Base-by-base conservation (phyloP, 495 filamentous ascomycete species). In the Cenococcum geophilum region DNA sequence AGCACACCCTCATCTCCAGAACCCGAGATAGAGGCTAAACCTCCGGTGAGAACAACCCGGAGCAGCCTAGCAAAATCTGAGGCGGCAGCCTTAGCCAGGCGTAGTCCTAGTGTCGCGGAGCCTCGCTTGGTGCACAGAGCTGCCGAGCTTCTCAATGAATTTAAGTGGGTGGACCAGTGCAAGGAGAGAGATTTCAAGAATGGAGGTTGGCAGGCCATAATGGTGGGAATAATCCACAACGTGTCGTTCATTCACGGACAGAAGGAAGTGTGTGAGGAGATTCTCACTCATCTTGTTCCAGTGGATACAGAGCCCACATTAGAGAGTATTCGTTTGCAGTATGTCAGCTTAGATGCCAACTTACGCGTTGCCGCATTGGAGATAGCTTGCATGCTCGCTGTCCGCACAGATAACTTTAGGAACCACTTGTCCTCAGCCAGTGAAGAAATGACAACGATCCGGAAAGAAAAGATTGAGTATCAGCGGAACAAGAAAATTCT, bases 391-490 rank as follows among this genome's bases (percentile, higher is more conserved):
- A 86, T 91, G 77, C 80, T 97, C 51, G 89, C 86, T n/a, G 76
- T 91, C 50, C 86, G 89, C 65, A 96, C 92, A 2, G 89, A 87
- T 69, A 85, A 86, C 1, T 83, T 97, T 59, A 83, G 90, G 40
- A 84, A 84, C 16, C 95, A 93, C 68, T 87, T 98, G 76, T 91
- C 96, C 60, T 85, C 92, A 62, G 95, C 91, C 74, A 87, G 85
- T 50, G 87, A 91, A 63, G 84, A 88, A 59, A 96, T 97, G 95
- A 98, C 93, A 2, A 83, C 83, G 45, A 87, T 91, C 68, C 82
- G 93, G 20, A 98, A 97, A 73, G 88, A 95, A 72, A 97, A 96
- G 75, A 96, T 96, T 58, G 89, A 95, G 65, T 86, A 84, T 70
- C 93, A 97, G 72, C 82, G 90, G 59, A 80, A 86, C 57, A 83